A percentile compares a stretch with the other conserved stretches of the same genome.
These are phyloP conservation scores for Zelopaecilomyces penicillatus DNA, from an alignment of 2,329 filamentous ascomycete species.

Conservation along the genomic window DNA sequence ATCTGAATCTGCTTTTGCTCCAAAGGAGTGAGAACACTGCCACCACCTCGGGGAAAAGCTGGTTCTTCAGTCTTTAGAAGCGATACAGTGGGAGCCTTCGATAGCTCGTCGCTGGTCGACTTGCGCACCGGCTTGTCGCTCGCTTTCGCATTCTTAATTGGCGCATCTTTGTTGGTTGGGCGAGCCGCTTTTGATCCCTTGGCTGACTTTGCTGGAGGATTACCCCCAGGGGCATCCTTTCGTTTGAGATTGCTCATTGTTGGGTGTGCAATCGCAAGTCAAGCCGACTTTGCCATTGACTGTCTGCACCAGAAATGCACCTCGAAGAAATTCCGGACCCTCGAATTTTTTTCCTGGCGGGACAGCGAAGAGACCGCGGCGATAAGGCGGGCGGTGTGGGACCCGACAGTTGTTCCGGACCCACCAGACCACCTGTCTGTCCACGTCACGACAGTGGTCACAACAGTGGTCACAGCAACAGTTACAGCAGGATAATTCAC, in stretches of 20 bases:
- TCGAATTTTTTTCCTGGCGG: slow-evolving; percentile 21
- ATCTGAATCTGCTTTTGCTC: slow-evolving; percentile 96
- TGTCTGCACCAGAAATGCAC: slow-evolving; percentile 4
- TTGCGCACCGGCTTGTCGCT: slow-evolving; percentile 22
- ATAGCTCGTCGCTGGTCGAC: slow-evolving; percentile 20
- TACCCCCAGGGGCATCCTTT: slow-evolving; percentile 47
- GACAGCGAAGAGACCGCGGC: slow-evolving; percentile 16
- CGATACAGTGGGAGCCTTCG: slow-evolving; percentile 31
- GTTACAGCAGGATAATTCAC: too few species aligned
- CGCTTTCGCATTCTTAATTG: slow-evolving; percentile 21
- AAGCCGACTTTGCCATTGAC: slow-evolving; percentile 2
- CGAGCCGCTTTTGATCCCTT: slow-evolving; percentile 38
- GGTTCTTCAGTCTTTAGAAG: slow-evolving; percentile 69
- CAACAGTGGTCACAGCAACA: not conserved
- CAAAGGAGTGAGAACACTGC: slow-evolving; percentile 79
- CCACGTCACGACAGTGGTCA: slow-evolving; percentile 1
- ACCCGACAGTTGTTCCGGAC: slow-evolving; percentile 11
- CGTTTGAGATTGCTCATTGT: slow-evolving; percentile 50
- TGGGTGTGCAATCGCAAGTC: slow-evolving; percentile 17
- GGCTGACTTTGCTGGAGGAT: slow-evolving; percentile 39
- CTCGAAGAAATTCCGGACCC: slow-evolving; percentile 1
- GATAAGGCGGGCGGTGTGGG: slow-evolving; percentile 10
- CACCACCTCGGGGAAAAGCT: slow-evolving; percentile 87
- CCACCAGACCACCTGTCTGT: slow-evolving; percentile 2
- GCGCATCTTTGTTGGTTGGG: slow-evolving; percentile 37